Conservation (phyloP, 345 rosid species). For the Melastoma malabathricum region DNA sequence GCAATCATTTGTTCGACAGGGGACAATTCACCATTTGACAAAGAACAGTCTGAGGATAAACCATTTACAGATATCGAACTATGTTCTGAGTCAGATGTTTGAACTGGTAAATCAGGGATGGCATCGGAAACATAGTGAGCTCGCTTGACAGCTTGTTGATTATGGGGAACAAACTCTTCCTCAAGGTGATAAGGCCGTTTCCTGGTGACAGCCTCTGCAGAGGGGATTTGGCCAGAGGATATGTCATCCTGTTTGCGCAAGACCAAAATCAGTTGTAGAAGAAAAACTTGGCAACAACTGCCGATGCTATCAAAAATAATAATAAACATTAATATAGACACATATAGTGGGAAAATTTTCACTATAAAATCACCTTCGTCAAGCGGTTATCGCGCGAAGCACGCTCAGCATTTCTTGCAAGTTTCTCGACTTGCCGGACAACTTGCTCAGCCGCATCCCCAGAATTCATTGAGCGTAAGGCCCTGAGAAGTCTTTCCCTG, state of each 20-base stretch:
- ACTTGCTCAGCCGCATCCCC: slow-evolving; percentile 95
- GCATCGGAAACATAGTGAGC: slow-evolving; percentile 29
- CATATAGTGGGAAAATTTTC: no score
- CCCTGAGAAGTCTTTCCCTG: slow-evolving; percentile 70
- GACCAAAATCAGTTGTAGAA: slow-evolving; percentile 1
- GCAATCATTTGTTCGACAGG: slow-evolving; percentile 97
- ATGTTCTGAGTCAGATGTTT: slow-evolving; percentile 34
- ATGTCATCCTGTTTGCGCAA: slow-evolving; percentile 56
- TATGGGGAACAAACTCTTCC: slow-evolving; percentile 44
- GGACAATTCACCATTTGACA: slow-evolving; percentile 49
- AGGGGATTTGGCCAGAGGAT: slow-evolving; percentile 31
- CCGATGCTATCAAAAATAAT: no score
- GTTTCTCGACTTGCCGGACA: slow-evolving; percentile 86
- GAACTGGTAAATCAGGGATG: slow-evolving; percentile 23
- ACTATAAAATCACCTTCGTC: slow-evolving; percentile 33
- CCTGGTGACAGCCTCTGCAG: slow-evolving; percentile 43
- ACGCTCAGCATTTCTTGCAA: slow-evolving; percentile 72
- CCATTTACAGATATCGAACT: slow-evolving; percentile 51
- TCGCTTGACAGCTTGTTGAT: slow-evolving; percentile 53
- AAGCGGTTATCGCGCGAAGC: slow-evolving; percentile 62
- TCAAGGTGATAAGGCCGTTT: slow-evolving; percentile 59
- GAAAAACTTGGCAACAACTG: no score
- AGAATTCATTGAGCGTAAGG: slow-evolving; percentile 76
- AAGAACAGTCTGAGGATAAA: slow-evolving; percentile 25
- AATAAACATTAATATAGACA: no score